Base-by-base conservation (phyloP, 371 early-diverging fungal genomes). In the Entomophthora muscae region DNA sequence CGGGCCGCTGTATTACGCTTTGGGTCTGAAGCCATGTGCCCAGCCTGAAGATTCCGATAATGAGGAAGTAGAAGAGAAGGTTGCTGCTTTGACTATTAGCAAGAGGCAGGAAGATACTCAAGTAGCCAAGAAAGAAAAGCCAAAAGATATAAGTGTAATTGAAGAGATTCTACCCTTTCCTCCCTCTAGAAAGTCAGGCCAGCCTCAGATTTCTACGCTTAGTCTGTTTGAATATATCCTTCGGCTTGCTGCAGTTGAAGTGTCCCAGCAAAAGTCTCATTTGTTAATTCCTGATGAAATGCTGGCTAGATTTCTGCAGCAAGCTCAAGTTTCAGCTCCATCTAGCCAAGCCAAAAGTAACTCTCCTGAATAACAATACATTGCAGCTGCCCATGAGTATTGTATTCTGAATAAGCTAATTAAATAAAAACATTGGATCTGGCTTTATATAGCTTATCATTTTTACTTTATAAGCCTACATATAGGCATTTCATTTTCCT, bases 211-310 rank as follows among this genome's bases (percentile, higher is more conserved):
- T 22, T 61, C 61, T 12, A 32, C 76, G 23, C 71, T 88, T 13
- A 71, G 84, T n/a, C 64, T 84, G 21, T 69, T 88, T 23, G 89
- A 88, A 68, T 80, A 81, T 63, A 69, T 80, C 22, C 68, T 88
- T 3, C 76, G 83, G 32, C 71, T 88, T 24, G 74, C 80, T 1
- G 68, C 80, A 3, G 68, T 85, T 21, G 89, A 87, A 69, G 70
- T 71, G 32, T 67, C 78, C 21, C 81, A 86, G 63, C 79, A 83
- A 61, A 71, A 72, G 63, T 70, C 76, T 58, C 84, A 87, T 69
- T 65, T 86, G 5, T 73, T 81, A 28, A 76, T 85, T 12, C 73
- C 82, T 1, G 89, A 88, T 70, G 89, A 87, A 61, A 75, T 83
- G 63, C 70, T 88, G 51, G 69, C 75, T 53, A 69, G 84, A 61